Base-by-base conservation (phyloP, 2,329 filamentous ascomycete genomes). In the Stagonosporopsis chrysanthemi region DNA sequence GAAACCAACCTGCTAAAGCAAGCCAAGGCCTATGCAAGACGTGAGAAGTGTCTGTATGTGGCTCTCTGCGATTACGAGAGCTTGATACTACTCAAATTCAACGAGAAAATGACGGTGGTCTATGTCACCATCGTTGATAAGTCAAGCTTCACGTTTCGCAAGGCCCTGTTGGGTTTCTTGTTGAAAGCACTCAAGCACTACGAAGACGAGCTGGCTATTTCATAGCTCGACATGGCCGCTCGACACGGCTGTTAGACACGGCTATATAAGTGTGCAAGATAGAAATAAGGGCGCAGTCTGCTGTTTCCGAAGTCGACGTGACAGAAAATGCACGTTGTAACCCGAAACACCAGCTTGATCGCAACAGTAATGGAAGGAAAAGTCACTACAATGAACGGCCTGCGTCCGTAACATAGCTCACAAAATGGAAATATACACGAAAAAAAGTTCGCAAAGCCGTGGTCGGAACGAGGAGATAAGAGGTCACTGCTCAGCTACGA, bases 401-500 rank as follows among this genome's bases (percentile, higher is more conserved):
- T 33, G 31, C 31, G 31, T 33, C 12, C 1, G 14, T 6, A 33
- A 33, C 22, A 24, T 23, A 28, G 17, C 22, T n/a, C 44, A 38
- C 4, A 17, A 9, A 47, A 38, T 26, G 23, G 12, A 47, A 15
- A 24, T 5, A 26, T 3, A 26, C 3, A 6, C 14, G 22, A 40
- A 9, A 23, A 31, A 26, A 26, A 26, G 24, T 4, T 33, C 14
- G 31, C 31, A 33, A 33, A n/a, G 31, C 14, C n/a, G 12, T 33
- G 14, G 1, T 15, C n/a, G 12, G 8, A 7, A 33, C 14, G 14
- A 15, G 14, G 5, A 2, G 14, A 24, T 6, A 26, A 23, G 12
- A 15, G 0, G 6, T 48, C 23, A 52, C 19, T 57, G 9, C 38
- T 42, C 35, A 24, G 54, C 38, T 4, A 69, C 63, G 36, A 71